phyloP scores from a whole-genome alignment of 345 rosid genomes.

The Passiflora organensis region DNA sequence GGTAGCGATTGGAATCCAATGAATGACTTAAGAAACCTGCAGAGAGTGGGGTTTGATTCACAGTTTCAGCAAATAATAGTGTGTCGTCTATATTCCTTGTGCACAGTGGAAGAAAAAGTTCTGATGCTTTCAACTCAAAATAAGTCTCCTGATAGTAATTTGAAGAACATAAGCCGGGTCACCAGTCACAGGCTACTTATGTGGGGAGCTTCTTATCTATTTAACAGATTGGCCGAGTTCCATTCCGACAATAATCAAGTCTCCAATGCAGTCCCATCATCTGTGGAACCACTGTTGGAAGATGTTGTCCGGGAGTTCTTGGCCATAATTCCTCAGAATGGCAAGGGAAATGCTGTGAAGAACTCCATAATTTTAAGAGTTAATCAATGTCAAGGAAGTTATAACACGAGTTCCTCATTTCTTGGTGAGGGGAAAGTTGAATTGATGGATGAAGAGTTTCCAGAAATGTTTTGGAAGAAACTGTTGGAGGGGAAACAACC shows the following conservation, averaged over 20 bases:
- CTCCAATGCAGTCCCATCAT: constrained; percentile 19
- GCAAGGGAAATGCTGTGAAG: constrained; percentile 30
- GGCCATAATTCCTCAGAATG: constrained; percentile 38
- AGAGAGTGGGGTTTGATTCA: constrained; percentile 65
- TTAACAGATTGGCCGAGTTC: constrained; percentile 57
- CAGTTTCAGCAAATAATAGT: constrained; percentile 48
- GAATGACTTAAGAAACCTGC: constrained; percentile 62
- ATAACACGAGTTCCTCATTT: constrained; percentile 38
- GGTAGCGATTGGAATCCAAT: constrained; percentile 73
- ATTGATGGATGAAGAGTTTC: constrained; percentile 41
- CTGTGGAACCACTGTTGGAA: constrained; percentile 33
- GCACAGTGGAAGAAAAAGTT: constrained; percentile 72
- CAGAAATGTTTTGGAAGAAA: constrained; percentile 68
- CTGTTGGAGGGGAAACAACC: constrained; percentile 59
- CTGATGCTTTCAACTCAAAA: constrained; percentile 63
- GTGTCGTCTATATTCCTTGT: constrained; percentile 69
- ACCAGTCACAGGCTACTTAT: constrained; percentile 58
- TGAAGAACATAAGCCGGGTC: constrained; percentile 38
- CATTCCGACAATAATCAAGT: constrained; percentile 29
- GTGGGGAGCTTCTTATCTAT: constrained; percentile 76
- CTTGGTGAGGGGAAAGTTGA: constrained; percentile 54
- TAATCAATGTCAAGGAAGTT: constrained; percentile 46
- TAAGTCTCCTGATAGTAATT: constrained; percentile 34
- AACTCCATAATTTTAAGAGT: constrained; percentile 51
- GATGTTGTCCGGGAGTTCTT: constrained; percentile 49